Conservation (phyloP, 2,329 filamentous ascomycete species). For the Paecilomyces variotii region DNA sequence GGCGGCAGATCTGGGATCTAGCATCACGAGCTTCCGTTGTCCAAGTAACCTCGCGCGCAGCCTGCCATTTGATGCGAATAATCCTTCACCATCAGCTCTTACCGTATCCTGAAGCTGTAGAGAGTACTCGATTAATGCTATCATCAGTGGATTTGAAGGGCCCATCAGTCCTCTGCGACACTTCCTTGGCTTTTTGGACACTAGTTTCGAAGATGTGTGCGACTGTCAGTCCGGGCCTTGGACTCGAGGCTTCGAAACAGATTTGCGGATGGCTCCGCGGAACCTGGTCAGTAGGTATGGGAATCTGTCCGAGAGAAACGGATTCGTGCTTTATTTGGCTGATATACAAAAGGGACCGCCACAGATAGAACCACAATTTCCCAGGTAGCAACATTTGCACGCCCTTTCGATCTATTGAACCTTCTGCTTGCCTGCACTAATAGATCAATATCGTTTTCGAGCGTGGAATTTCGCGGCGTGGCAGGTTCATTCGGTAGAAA, state of each 20-base stretch:
- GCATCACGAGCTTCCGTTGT: conserved; percentile 64
- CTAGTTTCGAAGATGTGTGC: conserved; percentile 60
- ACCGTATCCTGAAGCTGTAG: conserved; percentile 57
- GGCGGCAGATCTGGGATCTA: conserved; percentile 70
- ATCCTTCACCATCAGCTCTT: conserved; percentile 62
- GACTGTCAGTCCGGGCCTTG: conserved; percentile 59
- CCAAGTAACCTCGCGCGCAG: conserved; percentile 63
- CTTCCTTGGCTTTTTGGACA: conserved; percentile 65
- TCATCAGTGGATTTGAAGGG: conserved; percentile 73
- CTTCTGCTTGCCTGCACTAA: conserved; percentile 65
- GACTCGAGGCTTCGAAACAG: conserved; percentile 59
- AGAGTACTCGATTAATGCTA: conserved; percentile 65
- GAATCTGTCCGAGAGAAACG: not conserved
- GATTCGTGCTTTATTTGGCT: not conserved
- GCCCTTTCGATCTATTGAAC: conserved; percentile 58
- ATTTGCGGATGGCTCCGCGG: conserved; percentile 74
- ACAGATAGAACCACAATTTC: conserved; percentile 60
- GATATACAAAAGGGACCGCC: conserved; percentile 39
- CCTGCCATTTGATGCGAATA: conserved; percentile 63
- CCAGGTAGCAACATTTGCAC: conserved; percentile 55
- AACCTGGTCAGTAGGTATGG: conserved; percentile 70
- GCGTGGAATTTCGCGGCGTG: conserved; percentile 15
- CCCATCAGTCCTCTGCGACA: conserved; percentile 69
- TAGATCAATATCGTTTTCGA: conserved; percentile 23
- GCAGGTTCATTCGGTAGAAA: conserved; percentile 24